Percentiles rank a stretch among this genome's conserved stretches.
Conservation (phyloP, 2,329 filamentous ascomycete species). For the Metarhizium album region DNA sequence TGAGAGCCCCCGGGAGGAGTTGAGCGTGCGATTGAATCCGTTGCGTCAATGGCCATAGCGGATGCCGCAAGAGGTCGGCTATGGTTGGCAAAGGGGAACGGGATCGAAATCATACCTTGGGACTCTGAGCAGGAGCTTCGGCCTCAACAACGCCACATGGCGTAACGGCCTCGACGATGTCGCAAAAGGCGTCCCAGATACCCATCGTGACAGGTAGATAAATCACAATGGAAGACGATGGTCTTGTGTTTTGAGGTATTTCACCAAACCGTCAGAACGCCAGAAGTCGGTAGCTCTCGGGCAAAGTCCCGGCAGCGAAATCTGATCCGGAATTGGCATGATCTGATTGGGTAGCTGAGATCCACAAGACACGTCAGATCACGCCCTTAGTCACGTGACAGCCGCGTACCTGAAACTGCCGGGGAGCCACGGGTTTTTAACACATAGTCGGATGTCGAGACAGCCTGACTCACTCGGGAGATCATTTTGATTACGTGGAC, state of each 20-base stretch:
- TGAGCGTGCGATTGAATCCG: neutral
- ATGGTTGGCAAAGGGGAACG: neutral
- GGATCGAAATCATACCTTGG: conserved; percentile 33
- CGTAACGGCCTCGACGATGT: conserved; percentile 53
- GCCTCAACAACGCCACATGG: conserved; percentile 56
- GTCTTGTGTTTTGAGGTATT: conserved; percentile 22
- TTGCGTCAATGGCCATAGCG: neutral
- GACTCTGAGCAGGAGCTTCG: conserved; percentile 57
- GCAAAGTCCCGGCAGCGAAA: conserved; percentile 27
- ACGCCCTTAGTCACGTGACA: conserved; percentile 14
- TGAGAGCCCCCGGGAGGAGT: neutral
- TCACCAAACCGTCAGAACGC: conserved; percentile 21
- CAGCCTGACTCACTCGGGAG: too few relatives aligned
- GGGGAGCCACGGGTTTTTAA: too few relatives aligned
- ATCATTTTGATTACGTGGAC: too few relatives aligned
- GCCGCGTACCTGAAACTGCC: neutral
- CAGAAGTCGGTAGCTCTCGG: conserved; percentile 31
- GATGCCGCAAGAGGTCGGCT: neutral
- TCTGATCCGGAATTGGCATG: conserved; percentile 38
- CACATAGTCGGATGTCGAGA: too few relatives aligned
- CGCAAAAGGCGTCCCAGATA: conserved; percentile 54
- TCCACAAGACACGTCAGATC: neutral
- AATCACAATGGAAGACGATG: conserved; percentile 31
- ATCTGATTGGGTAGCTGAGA: conserved; percentile 33
- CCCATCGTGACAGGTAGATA: conserved; percentile 42